Conservation (phyloP, 345 rosid species). For the Corchorus capsularis region DNA sequence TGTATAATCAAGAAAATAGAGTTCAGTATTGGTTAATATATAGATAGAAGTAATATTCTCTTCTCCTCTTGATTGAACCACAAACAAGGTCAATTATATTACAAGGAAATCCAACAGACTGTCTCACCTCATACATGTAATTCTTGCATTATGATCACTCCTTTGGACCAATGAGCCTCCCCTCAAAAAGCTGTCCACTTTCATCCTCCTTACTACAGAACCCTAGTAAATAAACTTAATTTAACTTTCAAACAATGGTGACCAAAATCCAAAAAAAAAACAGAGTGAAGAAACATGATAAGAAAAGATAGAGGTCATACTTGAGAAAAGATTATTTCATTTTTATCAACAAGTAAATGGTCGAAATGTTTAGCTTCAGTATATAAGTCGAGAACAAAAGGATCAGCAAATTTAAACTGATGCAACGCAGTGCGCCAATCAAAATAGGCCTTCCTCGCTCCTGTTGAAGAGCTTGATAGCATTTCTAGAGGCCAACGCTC, state of each 20-base stretch:
- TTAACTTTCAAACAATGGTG: not conserved
- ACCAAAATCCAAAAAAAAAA: not conserved
- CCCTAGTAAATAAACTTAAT: conserved; percentile 40
- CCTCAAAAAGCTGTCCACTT: conserved; percentile 22
- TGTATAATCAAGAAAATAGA: not conserved
- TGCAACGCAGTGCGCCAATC: conserved; percentile 44
- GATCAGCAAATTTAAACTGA: conserved; percentile 60
- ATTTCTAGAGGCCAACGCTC: conserved; percentile 49
- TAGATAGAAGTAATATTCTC: not conserved
- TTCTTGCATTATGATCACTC: conserved; percentile 58
- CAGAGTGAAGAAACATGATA: not conserved
- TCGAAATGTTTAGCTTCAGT: conserved; percentile 33
- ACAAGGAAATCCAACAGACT: not conserved
- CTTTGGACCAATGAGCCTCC: conserved; percentile 24
- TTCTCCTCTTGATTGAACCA: not conserved
- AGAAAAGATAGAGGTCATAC: conserved; percentile 27
- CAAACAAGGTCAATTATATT: not conserved
- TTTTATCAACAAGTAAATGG: conserved; percentile 41
- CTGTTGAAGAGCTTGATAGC: conserved; percentile 26
- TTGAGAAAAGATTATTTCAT: conserved; percentile 46
- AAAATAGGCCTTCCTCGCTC: conserved; percentile 52
- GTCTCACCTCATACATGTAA: conserved; percentile 69
- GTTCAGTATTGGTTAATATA: too few species aligned
- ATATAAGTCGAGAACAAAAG: conserved; percentile 29
- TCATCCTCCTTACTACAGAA: conserved; percentile 29